Evolutionary conservation across 1,139 yeast genomes (phyloP).

Genomic region (Blastobotrys petasosporus): DNA sequence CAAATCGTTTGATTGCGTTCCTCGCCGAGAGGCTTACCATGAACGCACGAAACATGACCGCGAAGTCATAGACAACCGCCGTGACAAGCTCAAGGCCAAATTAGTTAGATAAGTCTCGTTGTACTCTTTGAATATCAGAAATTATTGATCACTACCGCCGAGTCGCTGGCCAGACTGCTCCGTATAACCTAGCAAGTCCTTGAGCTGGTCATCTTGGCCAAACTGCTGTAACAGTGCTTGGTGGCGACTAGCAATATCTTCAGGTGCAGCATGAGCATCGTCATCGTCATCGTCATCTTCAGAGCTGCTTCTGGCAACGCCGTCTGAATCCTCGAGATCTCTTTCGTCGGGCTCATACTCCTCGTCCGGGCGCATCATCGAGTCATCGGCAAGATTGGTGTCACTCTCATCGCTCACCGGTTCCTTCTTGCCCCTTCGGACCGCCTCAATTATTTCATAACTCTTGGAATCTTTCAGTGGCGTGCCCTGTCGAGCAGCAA

Average conservation of each 20-base stretch:
- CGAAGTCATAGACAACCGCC: not conserved
- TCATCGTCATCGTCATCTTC: slow-evolving; percentile 1
- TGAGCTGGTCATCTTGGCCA: too few species aligned
- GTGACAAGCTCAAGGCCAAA: not conserved
- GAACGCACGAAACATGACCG: not conserved
- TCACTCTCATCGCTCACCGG: slow-evolving; percentile 13
- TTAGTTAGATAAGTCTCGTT: not conserved
- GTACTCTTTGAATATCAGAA: too few species aligned
- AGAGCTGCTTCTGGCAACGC: not conserved
- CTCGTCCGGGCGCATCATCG: not conserved
- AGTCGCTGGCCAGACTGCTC: too few species aligned
- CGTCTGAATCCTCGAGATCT: slow-evolving; percentile 21
- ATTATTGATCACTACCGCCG: too few species aligned
- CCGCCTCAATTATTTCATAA: slow-evolving; percentile 15
- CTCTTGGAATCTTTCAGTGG: slow-evolving; percentile 21
- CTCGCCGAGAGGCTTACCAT: not conserved
- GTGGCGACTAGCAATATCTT: too few species aligned
- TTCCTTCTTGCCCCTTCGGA: slow-evolving; percentile 10
- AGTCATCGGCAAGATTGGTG: slow-evolving; percentile 7
- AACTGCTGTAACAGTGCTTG: too few species aligned
- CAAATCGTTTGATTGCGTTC: not conserved
- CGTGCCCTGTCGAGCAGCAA: slow-evolving; percentile 27
- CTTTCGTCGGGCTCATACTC: slow-evolving; percentile 12
- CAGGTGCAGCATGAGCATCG: not conserved
- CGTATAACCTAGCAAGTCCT: too few species aligned